A percentile compares a stretch with the other conserved stretches of the same genome.
phyloP scores from a whole-genome alignment of 225 moss, liverwort and hornwort species.

The Marchantia paleacea region DNA sequence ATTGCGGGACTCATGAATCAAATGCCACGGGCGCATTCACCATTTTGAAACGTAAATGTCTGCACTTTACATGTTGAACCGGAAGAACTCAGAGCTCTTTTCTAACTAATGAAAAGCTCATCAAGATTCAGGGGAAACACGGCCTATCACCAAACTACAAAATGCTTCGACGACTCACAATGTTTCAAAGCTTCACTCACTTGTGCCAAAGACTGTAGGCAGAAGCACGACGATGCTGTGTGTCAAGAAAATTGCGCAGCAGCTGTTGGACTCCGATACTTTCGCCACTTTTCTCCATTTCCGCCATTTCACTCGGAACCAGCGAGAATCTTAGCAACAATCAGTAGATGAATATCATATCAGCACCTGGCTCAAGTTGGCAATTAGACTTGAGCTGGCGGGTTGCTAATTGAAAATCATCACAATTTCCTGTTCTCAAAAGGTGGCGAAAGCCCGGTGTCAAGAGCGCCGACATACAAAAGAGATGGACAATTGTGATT shows the following conservation, averaged over 20 bases:
- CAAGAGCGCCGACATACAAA: too few relatives aligned
- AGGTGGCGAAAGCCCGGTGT: too few relatives aligned
- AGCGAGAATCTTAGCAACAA: too few relatives aligned
- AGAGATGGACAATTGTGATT: too few relatives aligned
- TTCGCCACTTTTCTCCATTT: background rate
- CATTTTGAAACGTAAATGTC: background rate
- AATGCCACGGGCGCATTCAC: background rate
- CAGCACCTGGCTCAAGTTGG: too few relatives aligned
- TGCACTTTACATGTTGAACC: background rate
- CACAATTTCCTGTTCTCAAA: too few relatives aligned
- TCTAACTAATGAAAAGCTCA: background rate
- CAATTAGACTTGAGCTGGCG: too few relatives aligned
- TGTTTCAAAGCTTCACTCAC: slow-evolving; percentile 7
- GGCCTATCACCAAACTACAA: background rate
- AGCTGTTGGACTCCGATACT: slow-evolving; percentile 24
- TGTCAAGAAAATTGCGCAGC: slow-evolving; percentile 34
- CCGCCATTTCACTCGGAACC: background rate
- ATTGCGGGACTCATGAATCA: too few relatives aligned
- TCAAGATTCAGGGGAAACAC: background rate
- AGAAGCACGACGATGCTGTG: slow-evolving; percentile 41
- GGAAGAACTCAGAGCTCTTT: background rate
- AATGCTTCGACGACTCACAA: background rate
- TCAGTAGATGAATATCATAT: too few relatives aligned
- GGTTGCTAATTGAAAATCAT: too few relatives aligned
- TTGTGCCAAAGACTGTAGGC: slow-evolving; percentile 35